Evolutionary conservation across 2,329 filamentous ascomycete species (phyloP), one percentile per base, ranked within the genome.

Genomic region (Botryotinia convoluta): DNA sequence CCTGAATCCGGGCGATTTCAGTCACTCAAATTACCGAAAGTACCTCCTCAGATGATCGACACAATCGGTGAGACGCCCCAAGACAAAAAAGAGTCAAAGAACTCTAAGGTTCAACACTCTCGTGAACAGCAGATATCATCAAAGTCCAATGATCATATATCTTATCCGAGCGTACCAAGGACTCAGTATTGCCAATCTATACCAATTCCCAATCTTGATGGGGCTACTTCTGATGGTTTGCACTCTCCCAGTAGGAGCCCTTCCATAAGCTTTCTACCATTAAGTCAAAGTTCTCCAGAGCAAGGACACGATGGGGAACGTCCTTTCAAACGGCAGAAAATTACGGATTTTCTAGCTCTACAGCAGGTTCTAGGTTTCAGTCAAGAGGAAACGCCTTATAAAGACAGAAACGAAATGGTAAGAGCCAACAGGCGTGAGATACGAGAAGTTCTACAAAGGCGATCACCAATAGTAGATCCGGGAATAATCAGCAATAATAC

Each of bases 401-500:
- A 22, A 42, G 69, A 74, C 44, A 72, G 68, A 12, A 39, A 72
- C 14, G 48, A 72, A 72, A 54, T 74, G 62, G 62, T 42, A 35
- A 72, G 62, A 44, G 72, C 37, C 4, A 71, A 20, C 22, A 71
- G 72, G 35, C 68, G 72, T 39, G 35, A 60, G 22, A 18, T 59
- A 37, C 68, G 72, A 39, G 45, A 51, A 22, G 35, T 45, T 20
- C 59, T 70, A 37, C 64, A 44, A 32, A 44, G 35, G 14, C 35
- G 42, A 39, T 14, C 37, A 60, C 26, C n/a, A 64, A 16, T 29
- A 22, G 39, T 32, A 32, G 39, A 26, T 45, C 29, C 39, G 20
- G 39, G 29, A 26, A 45, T 22, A 6, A 18, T 22, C 10, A n/a
- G 20, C n/a, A 20, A 26, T 14, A 22, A 64, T 32, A 32, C 20